Base-by-base conservation (phyloP, 768 basidiomycete genomes). In the Cantharellus cinnabarinus region DNA sequence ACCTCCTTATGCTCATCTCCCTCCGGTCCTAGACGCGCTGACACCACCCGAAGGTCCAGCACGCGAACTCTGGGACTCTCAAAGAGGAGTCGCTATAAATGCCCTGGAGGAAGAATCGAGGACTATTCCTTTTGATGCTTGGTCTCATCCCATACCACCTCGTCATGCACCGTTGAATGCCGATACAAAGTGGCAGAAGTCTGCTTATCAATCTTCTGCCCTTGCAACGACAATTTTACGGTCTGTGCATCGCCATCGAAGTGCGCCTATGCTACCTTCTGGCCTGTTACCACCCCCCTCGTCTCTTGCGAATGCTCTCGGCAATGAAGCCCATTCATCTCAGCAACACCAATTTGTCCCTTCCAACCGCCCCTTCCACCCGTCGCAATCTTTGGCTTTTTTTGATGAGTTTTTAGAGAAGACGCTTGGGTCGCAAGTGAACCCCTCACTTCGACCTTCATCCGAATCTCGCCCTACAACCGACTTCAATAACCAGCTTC, bases 11-110 rank as follows among this genome's bases (percentile, higher is more conserved):
- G 74, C 75, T 50, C 81, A 83, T 62, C 65, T 81, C 10, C 62
- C 74, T 29, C 80, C 81, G 66, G 70, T 85, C 38, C 72, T 76
- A 2, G 70, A 77, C n/a, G 66, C 76, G 4, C 73, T 75, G 4
- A 68, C 68, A 5, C 71, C 75, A 5, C 53, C 56, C 5, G 56
- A 51, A 14, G 65, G 63, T 3, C 71, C 75, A 50, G 74, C 78
- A 61, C 71, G 75, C 14, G 75, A 74, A 15, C 84, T 80, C 63
- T 88, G 85, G 85, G 76, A 80, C 50, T 72, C 80, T 5, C 72
- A 82, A 62, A 76, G 80, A 64, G 78, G 83, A 50, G 77, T 81
- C 4, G 73, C 80, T 37, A 41, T n/a, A 38, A n/a, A 42, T 29
- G 29, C 34, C 38, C 15, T 62, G 56, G 20, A 29, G 20, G 20